phyloP scores from a whole-genome alignment of 495 filamentous ascomycete genomes.

The Penicillium angulare region DNA sequence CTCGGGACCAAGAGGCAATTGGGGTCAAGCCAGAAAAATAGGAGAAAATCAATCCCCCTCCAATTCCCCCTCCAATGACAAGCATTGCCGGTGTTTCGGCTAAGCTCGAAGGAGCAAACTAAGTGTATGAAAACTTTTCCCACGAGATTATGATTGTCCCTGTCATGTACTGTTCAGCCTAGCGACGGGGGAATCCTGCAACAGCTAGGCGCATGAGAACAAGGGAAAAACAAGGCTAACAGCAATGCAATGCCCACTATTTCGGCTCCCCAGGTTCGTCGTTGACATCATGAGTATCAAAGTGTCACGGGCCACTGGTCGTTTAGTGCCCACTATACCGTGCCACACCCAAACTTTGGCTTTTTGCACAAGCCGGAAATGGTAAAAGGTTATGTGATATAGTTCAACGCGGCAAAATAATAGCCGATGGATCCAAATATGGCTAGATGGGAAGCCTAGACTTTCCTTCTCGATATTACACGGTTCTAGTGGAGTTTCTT shows the following conservation, averaged over 20 bases:
- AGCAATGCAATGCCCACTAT: neutral
- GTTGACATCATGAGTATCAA: constrained; percentile 18
- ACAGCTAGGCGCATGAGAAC: neutral
- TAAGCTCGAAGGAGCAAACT: constrained; percentile 5
- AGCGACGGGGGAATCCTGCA: constrained; percentile 4
- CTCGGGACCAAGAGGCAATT: neutral
- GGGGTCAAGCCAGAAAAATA: neutral
- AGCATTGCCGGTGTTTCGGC: constrained; percentile 12
- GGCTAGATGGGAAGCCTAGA: no score
- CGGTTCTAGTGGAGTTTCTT: no score
- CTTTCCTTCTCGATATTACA: no score
- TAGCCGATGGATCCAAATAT: neutral
- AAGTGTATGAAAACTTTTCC: constrained; percentile 1
- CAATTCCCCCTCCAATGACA: constrained; percentile 11
- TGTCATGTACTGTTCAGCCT: no score
- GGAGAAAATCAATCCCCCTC: neutral
- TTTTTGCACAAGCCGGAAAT: neutral
- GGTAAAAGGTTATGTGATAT: constrained; percentile 3
- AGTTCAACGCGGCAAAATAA: neutral
- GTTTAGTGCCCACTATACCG: neutral
- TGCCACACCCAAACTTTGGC: neutral
- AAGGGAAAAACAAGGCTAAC: neutral
- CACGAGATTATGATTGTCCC: no score
- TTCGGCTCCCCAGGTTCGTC: neutral
- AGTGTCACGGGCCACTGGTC: neutral